Percentiles rank a stretch among this genome's conserved stretches.
These are phyloP conservation scores for Phyllosticta citribraziliensis DNA, from an alignment of 2,329 filamentous ascomycete species.

Conservation along the genomic window DNA sequence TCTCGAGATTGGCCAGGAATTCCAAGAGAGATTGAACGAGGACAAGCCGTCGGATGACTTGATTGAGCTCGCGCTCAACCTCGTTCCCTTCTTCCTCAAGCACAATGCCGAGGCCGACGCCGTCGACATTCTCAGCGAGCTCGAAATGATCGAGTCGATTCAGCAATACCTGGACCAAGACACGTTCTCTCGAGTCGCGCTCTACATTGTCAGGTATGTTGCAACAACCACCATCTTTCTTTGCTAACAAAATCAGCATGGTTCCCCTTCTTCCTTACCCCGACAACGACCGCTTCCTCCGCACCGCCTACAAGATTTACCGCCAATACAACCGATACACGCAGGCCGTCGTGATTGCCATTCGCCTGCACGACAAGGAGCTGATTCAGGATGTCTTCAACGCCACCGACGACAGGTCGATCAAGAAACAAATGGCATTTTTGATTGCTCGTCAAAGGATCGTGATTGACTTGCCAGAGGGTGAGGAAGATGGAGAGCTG, in stretches of 20 bases:
- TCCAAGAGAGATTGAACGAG: conserved; percentile 73
- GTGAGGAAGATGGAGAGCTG: conserved; percentile 64
- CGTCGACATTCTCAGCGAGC: conserved; percentile 90
- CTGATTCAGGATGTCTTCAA: conserved; percentile 77
- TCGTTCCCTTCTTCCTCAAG: conserved; percentile 91
- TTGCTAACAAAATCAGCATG: conserved; percentile 50
- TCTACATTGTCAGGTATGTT: conserved; percentile 80
- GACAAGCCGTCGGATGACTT: conserved; percentile 80
- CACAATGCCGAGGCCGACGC: conserved; percentile 98
- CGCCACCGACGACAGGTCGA: conserved; percentile 65
- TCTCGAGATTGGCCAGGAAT: conserved; percentile 91
- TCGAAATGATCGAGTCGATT: conserved; percentile 93
- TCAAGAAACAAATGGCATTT: conserved; percentile 92
- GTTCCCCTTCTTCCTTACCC: conserved; percentile 95
- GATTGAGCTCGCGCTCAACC: conserved; percentile 68
- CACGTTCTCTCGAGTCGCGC: conserved; percentile 83
- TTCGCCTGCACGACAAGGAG: conserved; percentile 77
- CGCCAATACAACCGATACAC: conserved; percentile 85
- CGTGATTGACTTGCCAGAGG: conserved; percentile 57
- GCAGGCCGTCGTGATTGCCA: conserved; percentile 88
- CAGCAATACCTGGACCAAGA: conserved; percentile 85
- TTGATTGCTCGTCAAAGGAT: conserved; percentile 87
- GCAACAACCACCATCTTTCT: neutral
- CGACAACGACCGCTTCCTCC: conserved; percentile 91
- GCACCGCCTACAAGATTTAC: conserved; percentile 88